Base-by-base conservation (phyloP, 2,329 filamentous ascomycete genomes). In the Fusarium drepaniforme region DNA sequence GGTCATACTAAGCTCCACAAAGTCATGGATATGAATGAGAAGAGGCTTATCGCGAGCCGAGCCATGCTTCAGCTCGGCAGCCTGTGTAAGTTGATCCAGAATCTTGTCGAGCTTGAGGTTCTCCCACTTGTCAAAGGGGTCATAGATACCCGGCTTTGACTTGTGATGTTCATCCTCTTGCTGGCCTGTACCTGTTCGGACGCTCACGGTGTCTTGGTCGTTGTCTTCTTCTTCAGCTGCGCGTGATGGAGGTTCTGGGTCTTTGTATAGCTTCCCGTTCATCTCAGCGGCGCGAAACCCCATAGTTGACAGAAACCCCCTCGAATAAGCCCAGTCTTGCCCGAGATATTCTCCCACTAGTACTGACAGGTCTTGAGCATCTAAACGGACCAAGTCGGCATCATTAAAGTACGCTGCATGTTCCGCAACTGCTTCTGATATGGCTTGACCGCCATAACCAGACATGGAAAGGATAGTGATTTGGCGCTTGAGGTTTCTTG, bases 21-120 rank as follows among this genome's bases (percentile, higher is more conserved):
- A 93, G 81, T 98, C 94, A 80, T 93, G 90, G 15, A 98, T 85
- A 77, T 94, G 94, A 44, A 97, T 87, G 68, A 98, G 92, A 9
- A 95, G 87, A 28, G 87, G 87, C 25, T 81, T 87, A 80, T 78
- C 80, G 76, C 80, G 78, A 8, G 74, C 57, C 33, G 75, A 71
- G 8, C 81, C 75, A 23, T 81, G 74, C 66, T 82, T 84, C 23
- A 79, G 66, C 30, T 88, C 83, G 5, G 86, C 85, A 3, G 87
- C 85, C 53, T 84, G 82, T 30, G 92, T 82, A n/a, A 93, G 82
- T 57, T 88, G 85, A 57, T 91, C 89, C 49, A 93, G 76, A 8
- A 89, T 85, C 37, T 88, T 85, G 63, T 87, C 87, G 68, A 91
- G 84, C 80, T 93, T 93, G 42, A 92, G 83, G 38, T 89, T 89